These are phyloP conservation scores for Tetrahymena malaccensis DNA, from an alignment of 73 alveolate genomes.

Conservation along the genomic window DNA sequence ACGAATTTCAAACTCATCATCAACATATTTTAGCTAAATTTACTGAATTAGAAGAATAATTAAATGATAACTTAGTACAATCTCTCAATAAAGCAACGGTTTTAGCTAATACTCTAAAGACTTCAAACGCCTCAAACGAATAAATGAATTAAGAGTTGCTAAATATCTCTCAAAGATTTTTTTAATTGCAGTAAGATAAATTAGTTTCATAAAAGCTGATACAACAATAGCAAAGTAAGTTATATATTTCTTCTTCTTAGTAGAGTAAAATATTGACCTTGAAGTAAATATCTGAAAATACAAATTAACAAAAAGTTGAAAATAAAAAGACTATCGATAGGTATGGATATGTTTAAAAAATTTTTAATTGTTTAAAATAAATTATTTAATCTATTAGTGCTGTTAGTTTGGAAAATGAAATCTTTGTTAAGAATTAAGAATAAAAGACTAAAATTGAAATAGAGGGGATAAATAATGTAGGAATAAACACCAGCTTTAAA, in stretches of 20 bases:
- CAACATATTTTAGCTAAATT: neutral
- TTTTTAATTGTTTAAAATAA: neutral
- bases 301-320: neutral
- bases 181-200: neutral
- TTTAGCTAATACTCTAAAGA: neutral
- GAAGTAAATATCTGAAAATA: neutral
- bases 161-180: neutral
- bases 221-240: neutral
- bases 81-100: neutral
- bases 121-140: neutral
- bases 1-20: neutral
- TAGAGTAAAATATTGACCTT: too few relatives aligned
- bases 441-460: neutral
- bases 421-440: neutral
- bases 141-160: neutral
- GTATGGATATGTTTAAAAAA: neutral
- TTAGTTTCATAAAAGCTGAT: neutral
- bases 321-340: neutral
- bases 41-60: neutral
- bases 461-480: neutral
- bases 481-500: neutral
- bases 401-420: neutral
- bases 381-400: neutral
- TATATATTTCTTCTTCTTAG: too few relatives aligned
- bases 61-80: neutral